Base-by-base conservation (phyloP, 108 stramenopile species). In the Stephanodiscus minutulus region DNA sequence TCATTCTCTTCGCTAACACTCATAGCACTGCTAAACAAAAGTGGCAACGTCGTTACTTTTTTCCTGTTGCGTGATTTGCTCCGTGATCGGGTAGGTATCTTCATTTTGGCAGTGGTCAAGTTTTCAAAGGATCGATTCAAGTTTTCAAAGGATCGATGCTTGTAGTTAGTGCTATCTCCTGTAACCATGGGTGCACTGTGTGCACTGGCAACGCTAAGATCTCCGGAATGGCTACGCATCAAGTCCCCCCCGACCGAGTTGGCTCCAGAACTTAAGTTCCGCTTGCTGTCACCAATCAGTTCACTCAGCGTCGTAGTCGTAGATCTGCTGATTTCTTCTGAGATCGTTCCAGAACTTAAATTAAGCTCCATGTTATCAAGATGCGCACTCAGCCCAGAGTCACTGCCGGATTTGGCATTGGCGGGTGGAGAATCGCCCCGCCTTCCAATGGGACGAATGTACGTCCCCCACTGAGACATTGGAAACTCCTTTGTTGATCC, bases 1-100 rank as follows among this genome's bases (percentile, higher is more conserved):
- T 70, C 77, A 20, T 47, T 66, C 70, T 78, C 77, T 71, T 78
- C 77, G 31, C 77, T 78, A 50, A 78, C 77, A 65, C 77, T 78
- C 77, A 78, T 78, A 12, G 69, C 64, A 33, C 77, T 78, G 48
- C 77, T 78, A 21, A 78, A 78, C 21, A 78, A 64, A 21, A 70
- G 64, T 3, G 77, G 77, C 36, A 78, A 56, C 35, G 77, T 70
- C 37, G 77, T 78, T 15, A 66, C 65, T 35, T 64, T 65, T 36
- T 70, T 70, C 2, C 65, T 63, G 52, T 66, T 59, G 1, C 57
- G 57, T 29, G 63, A 65, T 27, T 70, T 69, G 27, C 64, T 66
- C 21, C 77, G 44, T 18, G 70, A 66, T 66, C 70, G 55, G 17
- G 60, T 66, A 9, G 48, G 46, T 25, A 78, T 71, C 25, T 66